Evolutionary conservation across 2,329 filamentous ascomycete species (phyloP), one percentile per base, ranked within the genome.

Genomic region (Sporothrix sp.): DNA sequence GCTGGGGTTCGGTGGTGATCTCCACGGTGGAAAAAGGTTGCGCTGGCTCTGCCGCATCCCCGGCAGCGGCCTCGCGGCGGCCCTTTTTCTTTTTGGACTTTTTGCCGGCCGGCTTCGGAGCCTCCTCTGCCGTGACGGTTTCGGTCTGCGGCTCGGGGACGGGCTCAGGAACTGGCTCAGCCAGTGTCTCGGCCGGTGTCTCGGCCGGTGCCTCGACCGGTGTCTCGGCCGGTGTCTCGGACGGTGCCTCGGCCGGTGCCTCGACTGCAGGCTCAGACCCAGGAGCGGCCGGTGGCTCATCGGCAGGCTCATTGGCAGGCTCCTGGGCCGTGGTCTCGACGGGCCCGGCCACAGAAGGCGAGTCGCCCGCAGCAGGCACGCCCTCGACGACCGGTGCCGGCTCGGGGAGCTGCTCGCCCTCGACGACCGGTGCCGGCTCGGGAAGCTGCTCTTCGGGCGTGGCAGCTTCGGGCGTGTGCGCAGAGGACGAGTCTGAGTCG

Each of bases 391-490:
- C 25, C 25, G 10, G 6, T 6, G 25, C 25, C 25, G 25, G 25
- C 25, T 16, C 36, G n/a, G 25, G 20, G n/a, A 25, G n/a, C 11
- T 39, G 16, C 9, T 48, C 33, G n/a, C n/a, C 21, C 5, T 14
- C 3, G 21, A 6, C 25, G 10, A 28, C 25, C 25, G 10, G 6
- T 6, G 25, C 25, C 25, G 25, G 25, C 25, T 16, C 36, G n/a
- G 25, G 20, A 13, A 25, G n/a, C 11, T 39, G 16, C 9, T 48
- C 33, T n/a, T 28, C 46, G 13, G 13, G 23, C 4, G 36, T 6
- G 11, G 46, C n/a, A 10, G 50, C 51, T 39, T 54, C 53, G 11
- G 33, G 38, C 52, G 56, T 57, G 10, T 35, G 25, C 38, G 52
- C 52, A 25, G 54, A n/a, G n/a, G n/a, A n/a, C n/a, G 6, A 28